Conservation (phyloP, 148 eudicot species). For the Rhododendron molle region DNA sequence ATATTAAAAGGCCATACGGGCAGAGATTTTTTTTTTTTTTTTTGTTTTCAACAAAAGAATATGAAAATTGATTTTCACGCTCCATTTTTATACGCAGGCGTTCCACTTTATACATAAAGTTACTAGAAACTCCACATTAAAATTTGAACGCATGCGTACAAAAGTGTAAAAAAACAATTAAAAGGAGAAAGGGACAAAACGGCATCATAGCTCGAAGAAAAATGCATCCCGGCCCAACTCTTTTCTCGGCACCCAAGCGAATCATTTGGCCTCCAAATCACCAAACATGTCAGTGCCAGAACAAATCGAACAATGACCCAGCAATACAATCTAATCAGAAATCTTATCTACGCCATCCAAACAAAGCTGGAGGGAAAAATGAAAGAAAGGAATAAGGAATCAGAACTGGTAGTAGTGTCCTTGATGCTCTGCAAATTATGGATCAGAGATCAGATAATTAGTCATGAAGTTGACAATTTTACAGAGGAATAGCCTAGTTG, state of each 20-base stretch:
- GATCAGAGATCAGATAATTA: neutral
- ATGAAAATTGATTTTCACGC: no score
- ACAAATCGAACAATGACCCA: neutral
- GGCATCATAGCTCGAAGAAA: neutral
- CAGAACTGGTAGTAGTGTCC: neutral
- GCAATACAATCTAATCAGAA: neutral
- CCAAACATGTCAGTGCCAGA: neutral
- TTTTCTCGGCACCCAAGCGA: neutral
- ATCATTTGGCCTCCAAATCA: neutral
- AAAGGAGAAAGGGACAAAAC: neutral
- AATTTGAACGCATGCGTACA: no score
- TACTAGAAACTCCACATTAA: no score
- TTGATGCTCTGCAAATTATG: neutral
- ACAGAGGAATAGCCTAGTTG: neutral
- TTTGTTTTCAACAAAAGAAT: neutral
- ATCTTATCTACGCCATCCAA: neutral
- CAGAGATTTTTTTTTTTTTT: neutral
- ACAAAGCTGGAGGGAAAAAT: neutral
- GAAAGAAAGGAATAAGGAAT: neutral
- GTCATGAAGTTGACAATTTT: neutral
- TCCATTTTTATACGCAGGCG: no score
- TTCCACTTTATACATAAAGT: no score
- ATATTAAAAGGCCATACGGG: neutral
- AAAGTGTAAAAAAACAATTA: neutral
- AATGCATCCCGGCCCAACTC: neutral